Evolutionary conservation across 1,284 basidiomycete genomes (phyloP), one percentile per base, ranked within the genome.

Genomic region (Ganoderma sp.): DNA sequence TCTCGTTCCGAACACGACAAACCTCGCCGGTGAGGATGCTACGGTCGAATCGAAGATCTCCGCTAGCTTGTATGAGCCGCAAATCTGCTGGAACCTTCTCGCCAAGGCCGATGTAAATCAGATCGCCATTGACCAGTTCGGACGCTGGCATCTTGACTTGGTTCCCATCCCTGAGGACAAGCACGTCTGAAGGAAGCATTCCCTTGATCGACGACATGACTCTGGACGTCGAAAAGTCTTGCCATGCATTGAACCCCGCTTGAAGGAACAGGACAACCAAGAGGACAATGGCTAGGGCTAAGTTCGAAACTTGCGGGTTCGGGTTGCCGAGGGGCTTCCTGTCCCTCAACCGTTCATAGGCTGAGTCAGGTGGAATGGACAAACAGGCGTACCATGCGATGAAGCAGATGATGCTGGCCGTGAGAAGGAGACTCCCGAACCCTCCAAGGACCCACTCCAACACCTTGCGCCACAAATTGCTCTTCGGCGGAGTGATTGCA

Each of bases 11-110:
- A 19, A 84, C 39, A 84, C 41, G 83, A 52, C 88, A 81, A 73
- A 85, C 72, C 76, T 85, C 84, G 58, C 89, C 89, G 0, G 89
- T 90, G 61, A 90, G 80, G 32, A 90, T 83, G 3, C 86, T 84
- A 34, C 87, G 82, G 73, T 90, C 88, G 63, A 90, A 84, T 63
- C 84, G 83, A 66, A 88, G 77, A 71, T 90, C 88, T 8, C 80
- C 77, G 41, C 79, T 81, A 34, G 78, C 76, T 32, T 80, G 75
- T 64, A 88, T 80, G 66, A 88, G 76, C 78, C 83, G 84, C 48
- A 89, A 78, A 64, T 84, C 83, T 15, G 82, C 80, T 1, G 88
- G 85, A 52, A 81, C 74, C 65, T 79, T 77, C 17, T 75, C 72
- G 9, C 86, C 86, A 37, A 85, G 70, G 19, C 75, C 69, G 50